Base-by-base conservation (phyloP, 1,284 basidiomycete genomes). In the Puccinia triticina region DNA sequence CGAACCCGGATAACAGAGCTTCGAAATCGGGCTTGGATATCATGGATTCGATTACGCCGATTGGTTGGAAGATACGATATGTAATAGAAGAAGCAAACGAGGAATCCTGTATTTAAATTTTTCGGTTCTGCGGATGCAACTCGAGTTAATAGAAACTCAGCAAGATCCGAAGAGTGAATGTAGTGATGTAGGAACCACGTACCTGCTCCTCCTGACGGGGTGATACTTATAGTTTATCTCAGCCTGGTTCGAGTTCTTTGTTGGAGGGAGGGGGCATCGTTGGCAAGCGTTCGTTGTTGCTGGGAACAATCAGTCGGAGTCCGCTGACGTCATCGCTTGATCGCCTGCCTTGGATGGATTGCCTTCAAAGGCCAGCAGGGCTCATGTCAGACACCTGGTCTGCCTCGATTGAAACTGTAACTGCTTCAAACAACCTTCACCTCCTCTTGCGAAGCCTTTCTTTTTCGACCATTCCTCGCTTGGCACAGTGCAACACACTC, bases 321-420 rank as follows among this genome's bases (percentile, higher is more conserved):
- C 37, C 66, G 66, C 66, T 69, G 66, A 69, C 66, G 66, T 69
- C 66, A 69, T 69, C 66, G 43, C n/a, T n/a, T 18, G 66, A 40
- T 69, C 66, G 66, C 55, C 21, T 57, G 23, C 26, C 26, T 57
- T 57, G 23, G n/a, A 57, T 26, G 55, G 55, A 11, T 57, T 21
- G 18, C 48, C 48, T 43, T 12, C 40, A 43, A 50, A 21, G 48
- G 48, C 48, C 16, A 7, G 43, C 43, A 7, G 43, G 43, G 43
- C 43, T 46, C 14, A n/a, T n/a, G n/a, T n/a, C n/a, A n/a, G n/a
- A n/a, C 48, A 50, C 48, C 48, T 50, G 14, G 8, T 50, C 48
- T 50, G 48, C 8, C 43, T 46, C 8, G 43, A 46, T 46, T 53
- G 50, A 21, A 53, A 4, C 23, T 53, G 23, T n/a, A 26, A 50